These are phyloP conservation scores for Exsudoporus frostii DNA, from an alignment of 768 basidiomycete species.

Conservation along the genomic window DNA sequence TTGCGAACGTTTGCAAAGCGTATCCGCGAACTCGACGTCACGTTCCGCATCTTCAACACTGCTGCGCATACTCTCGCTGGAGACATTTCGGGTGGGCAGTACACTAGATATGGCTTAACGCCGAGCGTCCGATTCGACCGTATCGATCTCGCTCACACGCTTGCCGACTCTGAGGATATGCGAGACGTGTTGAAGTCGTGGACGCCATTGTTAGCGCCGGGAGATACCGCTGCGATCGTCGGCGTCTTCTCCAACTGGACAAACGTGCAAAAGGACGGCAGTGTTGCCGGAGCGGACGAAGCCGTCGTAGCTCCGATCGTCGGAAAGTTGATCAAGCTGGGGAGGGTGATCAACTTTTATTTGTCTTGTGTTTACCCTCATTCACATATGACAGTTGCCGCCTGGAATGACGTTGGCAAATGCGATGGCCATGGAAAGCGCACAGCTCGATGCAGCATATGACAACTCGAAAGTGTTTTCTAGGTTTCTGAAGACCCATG, in stretches of 20 bases:
- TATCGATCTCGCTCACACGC: constrained; percentile 40
- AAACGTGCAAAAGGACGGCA: constrained; percentile 3
- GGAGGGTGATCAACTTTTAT: constrained; percentile 18
- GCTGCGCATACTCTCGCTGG: constrained; percentile 39
- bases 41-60: constrained; percentile 33
- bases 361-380: not conserved
- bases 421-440: constrained; percentile 1
- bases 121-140: constrained; percentile 38
- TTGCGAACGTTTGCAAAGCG: constrained; percentile 38
- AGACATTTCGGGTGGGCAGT: constrained; percentile 28
- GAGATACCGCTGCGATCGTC: constrained; percentile 33
- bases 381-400: constrained; percentile 14
- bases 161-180: constrained; percentile 35
- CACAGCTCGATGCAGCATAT: constrained; percentile 27
- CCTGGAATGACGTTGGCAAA: constrained; percentile 6
- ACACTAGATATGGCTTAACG: constrained; percentile 24
- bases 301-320: constrained; percentile 11
- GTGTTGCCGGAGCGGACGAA: constrained; percentile 13
- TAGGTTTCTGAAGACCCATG: constrained; percentile 27
- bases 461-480: constrained; percentile 41
- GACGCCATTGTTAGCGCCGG: constrained; percentile 34
- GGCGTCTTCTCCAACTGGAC: constrained; percentile 45
- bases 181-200: constrained; percentile 32
- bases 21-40: constrained; percentile 34
- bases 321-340: constrained; percentile 8